Percentiles rank a stretch among this genome's conserved stretches.
phyloP scores from a whole-genome alignment of 352 stramenopile genomes.

The Phytophthora litchii region DNA sequence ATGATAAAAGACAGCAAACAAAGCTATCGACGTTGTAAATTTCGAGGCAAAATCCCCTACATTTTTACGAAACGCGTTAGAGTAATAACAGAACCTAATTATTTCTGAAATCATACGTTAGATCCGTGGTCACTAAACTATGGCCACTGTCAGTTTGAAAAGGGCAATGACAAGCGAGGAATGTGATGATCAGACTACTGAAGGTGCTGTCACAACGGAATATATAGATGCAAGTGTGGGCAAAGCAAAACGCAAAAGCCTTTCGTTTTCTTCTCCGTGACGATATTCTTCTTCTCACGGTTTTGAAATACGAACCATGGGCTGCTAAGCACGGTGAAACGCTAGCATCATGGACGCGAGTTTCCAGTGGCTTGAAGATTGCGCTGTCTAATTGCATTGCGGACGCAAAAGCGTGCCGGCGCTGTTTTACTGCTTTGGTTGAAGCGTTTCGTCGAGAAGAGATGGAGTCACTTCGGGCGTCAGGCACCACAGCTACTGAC shows the following conservation, averaged over 20 bases:
- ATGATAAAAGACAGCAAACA: too few species aligned
- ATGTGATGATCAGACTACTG: too few species aligned
- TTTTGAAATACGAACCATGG: constrained; percentile 1
- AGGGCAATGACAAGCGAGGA: too few species aligned
- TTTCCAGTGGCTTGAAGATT: not conserved
- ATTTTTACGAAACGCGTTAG: too few species aligned
- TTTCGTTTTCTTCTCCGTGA: constrained; percentile 2
- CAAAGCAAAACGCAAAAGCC: constrained; percentile 1
- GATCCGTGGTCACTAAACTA: too few species aligned
- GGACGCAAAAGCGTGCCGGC: not conserved
- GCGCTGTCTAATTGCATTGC: not conserved
- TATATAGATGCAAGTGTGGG: not conserved
- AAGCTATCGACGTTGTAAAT: too few species aligned
- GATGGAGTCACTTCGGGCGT: constrained; percentile 4
- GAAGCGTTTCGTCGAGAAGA: constrained; percentile 8
- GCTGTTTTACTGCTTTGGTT: not conserved
- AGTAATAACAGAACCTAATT: too few species aligned
- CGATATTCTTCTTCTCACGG: constrained; percentile 1
- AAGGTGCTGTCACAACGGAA: too few species aligned
- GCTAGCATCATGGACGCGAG: not conserved
- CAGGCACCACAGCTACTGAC: constrained; percentile 5
- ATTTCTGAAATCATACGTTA: too few species aligned
- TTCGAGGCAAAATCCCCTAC: too few species aligned
- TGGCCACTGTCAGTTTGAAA: too few species aligned
- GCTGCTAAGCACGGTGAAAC: constrained; percentile 5